Percentiles rank a stretch among this genome's conserved stretches.
These are phyloP conservation scores for Pisolithus orientalis DNA, from an alignment of 768 basidiomycete species.

Conservation along the genomic window DNA sequence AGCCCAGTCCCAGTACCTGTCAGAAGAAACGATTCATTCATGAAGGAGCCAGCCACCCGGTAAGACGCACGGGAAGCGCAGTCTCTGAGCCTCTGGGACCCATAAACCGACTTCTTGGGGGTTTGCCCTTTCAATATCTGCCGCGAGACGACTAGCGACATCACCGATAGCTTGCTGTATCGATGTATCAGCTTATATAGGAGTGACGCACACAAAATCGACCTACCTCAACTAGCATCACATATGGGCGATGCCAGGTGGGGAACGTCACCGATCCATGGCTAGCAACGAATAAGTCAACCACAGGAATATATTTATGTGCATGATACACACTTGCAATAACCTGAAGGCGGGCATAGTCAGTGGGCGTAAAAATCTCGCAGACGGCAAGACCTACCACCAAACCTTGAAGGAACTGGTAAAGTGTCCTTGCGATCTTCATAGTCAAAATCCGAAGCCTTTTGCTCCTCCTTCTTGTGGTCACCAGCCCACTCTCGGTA, in stretches of 20 bases:
- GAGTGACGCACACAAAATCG: background rate
- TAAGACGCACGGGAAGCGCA: conserved; percentile 24
- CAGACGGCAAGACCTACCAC: conserved; percentile 10
- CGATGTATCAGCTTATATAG: background rate
- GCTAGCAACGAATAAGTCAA: conserved; percentile 4
- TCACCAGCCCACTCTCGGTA: conserved; percentile 21
- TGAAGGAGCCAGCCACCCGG: background rate
- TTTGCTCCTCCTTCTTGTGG: conserved; percentile 9
- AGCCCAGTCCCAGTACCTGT: conserved; percentile 27
- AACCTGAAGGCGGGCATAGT: conserved; percentile 7
- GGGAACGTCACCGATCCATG: conserved; percentile 18
- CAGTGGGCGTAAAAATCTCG: background rate
- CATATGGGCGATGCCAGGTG: conserved; percentile 23
- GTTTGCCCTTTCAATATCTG: conserved; percentile 17
- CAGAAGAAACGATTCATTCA: background rate
- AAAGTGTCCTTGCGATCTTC: conserved; percentile 19
- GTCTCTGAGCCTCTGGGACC: conserved; percentile 14
- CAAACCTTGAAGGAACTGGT: conserved; percentile 21
- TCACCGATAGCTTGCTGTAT: conserved; percentile 24
- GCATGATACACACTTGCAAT: conserved; percentile 19
- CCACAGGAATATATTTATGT: background rate
- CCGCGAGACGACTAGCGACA: conserved; percentile 16
- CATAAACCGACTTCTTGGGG: conserved; percentile 13
- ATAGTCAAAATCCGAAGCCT: conserved; percentile 11
- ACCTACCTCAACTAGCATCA: conserved; percentile 21